Percentiles rank a stretch among this genome's conserved stretches.
Conservation (phyloP, 108 stramenopile species). For the Aurantiochytrium sp. region DNA sequence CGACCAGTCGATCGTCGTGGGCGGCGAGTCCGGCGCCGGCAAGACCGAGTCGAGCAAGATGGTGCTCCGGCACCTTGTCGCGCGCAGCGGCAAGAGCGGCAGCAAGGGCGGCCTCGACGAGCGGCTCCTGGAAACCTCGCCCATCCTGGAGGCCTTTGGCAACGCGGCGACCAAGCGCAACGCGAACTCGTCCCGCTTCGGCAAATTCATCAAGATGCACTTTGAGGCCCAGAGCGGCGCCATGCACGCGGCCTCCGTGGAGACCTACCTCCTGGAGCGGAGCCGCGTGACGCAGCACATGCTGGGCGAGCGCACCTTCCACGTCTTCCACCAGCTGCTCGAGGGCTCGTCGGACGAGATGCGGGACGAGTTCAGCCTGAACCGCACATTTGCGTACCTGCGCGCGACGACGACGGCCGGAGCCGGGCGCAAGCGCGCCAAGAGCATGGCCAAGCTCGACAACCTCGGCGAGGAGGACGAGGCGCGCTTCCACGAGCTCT, state of each 20-base stretch:
- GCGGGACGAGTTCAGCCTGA: not conserved
- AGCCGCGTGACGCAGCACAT: conserved; percentile 47
- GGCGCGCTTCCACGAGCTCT: not conserved
- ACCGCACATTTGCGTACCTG: conserved; percentile 40
- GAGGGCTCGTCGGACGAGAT: not conserved
- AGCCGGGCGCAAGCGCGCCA: not conserved
- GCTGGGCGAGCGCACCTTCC: conserved; percentile 58
- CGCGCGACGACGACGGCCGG: conserved; percentile 10
- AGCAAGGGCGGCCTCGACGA: not conserved
- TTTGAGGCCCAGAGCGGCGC: conserved; percentile 26
- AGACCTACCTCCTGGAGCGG: conserved; percentile 64
- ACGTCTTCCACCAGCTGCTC: conserved; percentile 62
- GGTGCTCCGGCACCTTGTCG: conserved; percentile 30
- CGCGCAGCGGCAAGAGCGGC: not conserved
- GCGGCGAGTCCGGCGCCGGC: conserved; percentile 42
- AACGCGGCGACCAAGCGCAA: conserved; percentile 38
- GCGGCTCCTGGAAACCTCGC: not conserved
- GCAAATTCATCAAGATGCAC: conserved; percentile 60
- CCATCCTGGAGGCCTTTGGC: conserved; percentile 16
- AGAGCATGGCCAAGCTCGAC: not conserved
- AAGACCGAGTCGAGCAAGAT: conserved; percentile 40
- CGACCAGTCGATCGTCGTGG: conserved; percentile 28
- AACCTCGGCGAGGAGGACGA: conserved; percentile 33
- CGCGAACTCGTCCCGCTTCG: conserved; percentile 57
- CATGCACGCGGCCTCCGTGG: conserved; percentile 39